Base-by-base conservation (phyloP, 176 grass and related monocot genomes). In the Rhipidocladum racemiflorum region DNA sequence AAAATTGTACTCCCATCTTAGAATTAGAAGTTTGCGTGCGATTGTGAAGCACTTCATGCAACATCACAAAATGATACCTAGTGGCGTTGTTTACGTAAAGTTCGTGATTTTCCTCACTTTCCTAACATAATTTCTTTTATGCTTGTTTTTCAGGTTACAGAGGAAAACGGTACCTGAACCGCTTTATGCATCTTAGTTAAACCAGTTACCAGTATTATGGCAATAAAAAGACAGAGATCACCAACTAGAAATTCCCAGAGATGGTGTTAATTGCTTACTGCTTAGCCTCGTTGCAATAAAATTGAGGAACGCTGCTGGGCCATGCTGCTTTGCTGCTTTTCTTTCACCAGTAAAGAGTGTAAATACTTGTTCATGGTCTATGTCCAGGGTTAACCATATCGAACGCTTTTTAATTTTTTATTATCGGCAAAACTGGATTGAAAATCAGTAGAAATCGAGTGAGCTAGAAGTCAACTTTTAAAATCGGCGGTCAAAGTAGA, bases 111-210 rank as follows among this genome's bases (percentile, higher is more conserved):
- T 63, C 16, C 18, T 46, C 16, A 21, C 34, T 25, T 20, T 67
- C 21, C 34, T 76, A 14, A 72, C 34, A 60, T n/a, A 49, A 14
- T 79, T 7, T 62, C 9, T 12, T 39, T 61, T 73, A 12, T 75
- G 57, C 40, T 76, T 90, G 8, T 64, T 66, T 76, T 4, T 85
- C 88, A 97, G 94, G 94, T 78, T 97, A 78, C 85, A 88, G 32
- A 97, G 91, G 81, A 90, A 73, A 73, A 85, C 23, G 21, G 67
- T 75, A 27, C 87, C 90, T 25, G 85, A 94, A 44, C 94, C 89
- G 0, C 85, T 97, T 24, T 97, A 94, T 70, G 76, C 25, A 28
- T 81, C 83, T 81, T 92, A 89, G 65, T 27, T 40, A 55, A 72
- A 75, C 12, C 24, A 74, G 16, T 40, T 70, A 66, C 28, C 40